Evolutionary conservation across 176 grass and related monocot genomes (phyloP).

Genomic region (Bonia amplexicaulis): DNA sequence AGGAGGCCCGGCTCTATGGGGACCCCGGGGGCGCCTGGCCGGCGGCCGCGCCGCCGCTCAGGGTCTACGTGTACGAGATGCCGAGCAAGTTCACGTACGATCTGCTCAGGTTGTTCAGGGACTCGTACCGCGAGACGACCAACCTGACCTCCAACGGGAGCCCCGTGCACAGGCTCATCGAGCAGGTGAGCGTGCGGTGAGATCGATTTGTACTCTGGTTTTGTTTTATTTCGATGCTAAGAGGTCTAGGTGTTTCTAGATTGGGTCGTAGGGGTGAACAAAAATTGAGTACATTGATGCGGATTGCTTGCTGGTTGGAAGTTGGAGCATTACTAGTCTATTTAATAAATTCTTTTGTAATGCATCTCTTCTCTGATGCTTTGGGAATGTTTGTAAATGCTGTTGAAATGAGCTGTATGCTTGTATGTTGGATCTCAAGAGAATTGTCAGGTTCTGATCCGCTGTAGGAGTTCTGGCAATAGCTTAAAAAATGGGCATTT

Average conservation of each 20-base stretch:
- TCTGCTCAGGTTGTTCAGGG: constrained; percentile 79
- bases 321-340: neutral
- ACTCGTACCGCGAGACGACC: constrained; percentile 69
- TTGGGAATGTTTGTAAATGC: neutral
- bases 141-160: constrained; percentile 99
- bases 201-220: constrained; percentile 13
- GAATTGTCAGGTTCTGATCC: neutral
- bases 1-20: constrained; percentile 51
- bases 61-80: constrained; percentile 97
- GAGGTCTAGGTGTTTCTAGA: neutral
- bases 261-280: neutral
- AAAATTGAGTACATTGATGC: neutral
- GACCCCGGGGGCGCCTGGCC: constrained; percentile 45
- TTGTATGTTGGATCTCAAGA: neutral
- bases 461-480: neutral
- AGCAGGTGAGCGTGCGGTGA: constrained; percentile 60
- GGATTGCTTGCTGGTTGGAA: neutral
- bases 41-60: constrained; percentile 45
- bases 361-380: neutral
- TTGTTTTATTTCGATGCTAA: neutral
- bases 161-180: constrained; percentile 92
- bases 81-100: constrained; percentile 93
- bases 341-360: neutral
- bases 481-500: neutral
- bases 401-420: neutral